Conservation (phyloP, 2,329 filamentous ascomycete genomes). For the Fusarium decemcellulare region DNA sequence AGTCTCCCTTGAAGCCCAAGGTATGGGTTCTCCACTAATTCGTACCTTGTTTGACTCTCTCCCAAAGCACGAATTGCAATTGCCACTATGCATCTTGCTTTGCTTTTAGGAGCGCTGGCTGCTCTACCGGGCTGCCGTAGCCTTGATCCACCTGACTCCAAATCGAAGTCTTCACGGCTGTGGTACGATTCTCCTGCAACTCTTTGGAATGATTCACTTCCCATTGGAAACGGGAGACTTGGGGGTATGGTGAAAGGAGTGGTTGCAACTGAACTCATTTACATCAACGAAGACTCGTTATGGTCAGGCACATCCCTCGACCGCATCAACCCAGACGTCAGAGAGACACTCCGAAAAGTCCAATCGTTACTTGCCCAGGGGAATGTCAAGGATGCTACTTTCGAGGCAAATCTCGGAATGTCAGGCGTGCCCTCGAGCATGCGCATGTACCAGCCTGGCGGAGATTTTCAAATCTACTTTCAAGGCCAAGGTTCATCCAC, state of each 20-base stretch:
- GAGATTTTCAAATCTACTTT: conserved; percentile 9
- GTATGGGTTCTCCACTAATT: too few species aligned
- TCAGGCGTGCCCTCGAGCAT: conserved; percentile 1
- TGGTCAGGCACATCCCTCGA: conserved; percentile 4
- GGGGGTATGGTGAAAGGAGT: conserved; percentile 2
- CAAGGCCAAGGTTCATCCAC: background rate
- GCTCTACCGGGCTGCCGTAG: background rate
- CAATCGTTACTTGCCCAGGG: conserved; percentile 1
- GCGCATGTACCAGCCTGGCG: conserved; percentile 7
- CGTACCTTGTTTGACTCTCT: too few species aligned
- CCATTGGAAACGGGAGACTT: conserved; percentile 5
- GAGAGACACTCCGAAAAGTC: background rate
- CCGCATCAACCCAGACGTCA: conserved; percentile 1
- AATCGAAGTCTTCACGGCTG: background rate
- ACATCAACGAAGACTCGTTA: conserved; percentile 12
- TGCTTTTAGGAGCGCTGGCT: background rate
- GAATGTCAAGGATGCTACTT: background rate
- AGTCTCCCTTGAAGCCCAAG: too few species aligned
- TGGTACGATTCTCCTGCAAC: conserved; percentile 2
- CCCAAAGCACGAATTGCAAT: background rate
- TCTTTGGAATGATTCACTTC: conserved; percentile 7
- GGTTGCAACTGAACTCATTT: background rate
- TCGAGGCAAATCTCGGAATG: conserved; percentile 6
- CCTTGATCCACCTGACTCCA: background rate
- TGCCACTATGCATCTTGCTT: background rate